These are phyloP conservation scores for Aspergillus arachidicola DNA, from an alignment of 2,329 filamentous ascomycete species.

Conservation along the genomic window DNA sequence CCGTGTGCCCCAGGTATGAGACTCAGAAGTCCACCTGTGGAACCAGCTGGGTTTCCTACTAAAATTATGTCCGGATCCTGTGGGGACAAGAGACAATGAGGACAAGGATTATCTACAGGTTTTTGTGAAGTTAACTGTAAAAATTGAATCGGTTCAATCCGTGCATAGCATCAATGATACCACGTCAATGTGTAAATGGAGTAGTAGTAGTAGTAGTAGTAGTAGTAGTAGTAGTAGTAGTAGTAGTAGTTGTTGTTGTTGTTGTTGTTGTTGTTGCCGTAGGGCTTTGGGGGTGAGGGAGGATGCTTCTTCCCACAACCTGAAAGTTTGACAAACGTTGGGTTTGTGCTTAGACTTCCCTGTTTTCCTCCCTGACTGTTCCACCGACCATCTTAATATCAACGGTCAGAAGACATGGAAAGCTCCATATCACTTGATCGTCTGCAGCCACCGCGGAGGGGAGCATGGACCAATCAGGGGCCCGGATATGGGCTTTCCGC, in stretches of 20 bases:
- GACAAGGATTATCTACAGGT: neutral
- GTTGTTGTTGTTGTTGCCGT: too few relatives aligned
- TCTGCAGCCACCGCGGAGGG: constrained; percentile 4
- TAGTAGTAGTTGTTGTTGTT: too few relatives aligned
- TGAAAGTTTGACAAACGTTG: neutral
- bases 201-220: neutral
- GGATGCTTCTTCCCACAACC: neutral
- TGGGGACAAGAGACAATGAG: neutral
- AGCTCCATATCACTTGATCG: neutral
- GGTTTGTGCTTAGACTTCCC: neutral
- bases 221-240: too few relatives aligned
- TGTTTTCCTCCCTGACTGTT: neutral
- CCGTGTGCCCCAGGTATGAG: neutral
- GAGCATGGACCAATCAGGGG: constrained; percentile 24
- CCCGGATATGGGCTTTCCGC: constrained; percentile 2
- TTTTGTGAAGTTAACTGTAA: neutral
- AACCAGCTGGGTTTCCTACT: neutral
- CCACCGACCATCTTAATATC: neutral
- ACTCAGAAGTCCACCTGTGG: neutral
- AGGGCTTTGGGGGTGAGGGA: too few relatives aligned
- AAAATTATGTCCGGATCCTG: neutral
- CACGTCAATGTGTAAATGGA: neutral
- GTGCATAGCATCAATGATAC: neutral
- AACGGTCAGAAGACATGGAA: constrained; percentile 4
- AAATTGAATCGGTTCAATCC: neutral